Evolutionary conservation across 176 grass and related monocot species (phyloP).

Genomic region (Oryza glaberrima): DNA sequence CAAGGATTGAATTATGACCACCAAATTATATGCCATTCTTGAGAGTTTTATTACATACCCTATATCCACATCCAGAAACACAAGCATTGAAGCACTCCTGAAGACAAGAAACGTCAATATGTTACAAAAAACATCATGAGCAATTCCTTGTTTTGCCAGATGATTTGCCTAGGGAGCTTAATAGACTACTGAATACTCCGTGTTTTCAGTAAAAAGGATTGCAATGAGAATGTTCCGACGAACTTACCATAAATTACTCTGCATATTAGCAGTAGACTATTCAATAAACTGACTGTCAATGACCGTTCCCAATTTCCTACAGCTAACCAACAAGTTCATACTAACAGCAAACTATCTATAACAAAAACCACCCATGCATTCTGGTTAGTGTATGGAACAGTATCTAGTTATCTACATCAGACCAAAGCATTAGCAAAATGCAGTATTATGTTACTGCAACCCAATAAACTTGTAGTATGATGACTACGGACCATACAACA

Average conservation of each 20-base stretch:
- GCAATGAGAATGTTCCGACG: neutral
- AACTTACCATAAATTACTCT: neutral
- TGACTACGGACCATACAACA: neutral
- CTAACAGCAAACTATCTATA: neutral
- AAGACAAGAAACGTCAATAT: neutral
- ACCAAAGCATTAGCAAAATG: neutral
- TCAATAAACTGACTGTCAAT: neutral
- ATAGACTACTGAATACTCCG: neutral
- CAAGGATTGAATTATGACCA: neutral
- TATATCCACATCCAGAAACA: slow-evolving; percentile 91
- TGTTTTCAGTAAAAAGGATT: neutral
- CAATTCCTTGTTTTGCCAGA: neutral
- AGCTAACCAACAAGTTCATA: neutral
- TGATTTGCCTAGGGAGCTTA: neutral
- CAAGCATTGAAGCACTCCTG: slow-evolving; percentile 96
- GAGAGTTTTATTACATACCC: slow-evolving; percentile 47
- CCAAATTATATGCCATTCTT: neutral
- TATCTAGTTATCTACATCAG: neutral
- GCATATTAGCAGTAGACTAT: slow-evolving; percentile 5
- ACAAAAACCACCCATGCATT: neutral
- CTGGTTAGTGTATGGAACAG: neutral
- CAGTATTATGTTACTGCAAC: neutral
- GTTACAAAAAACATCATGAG: neutral
- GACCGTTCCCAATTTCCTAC: neutral
- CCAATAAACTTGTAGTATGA: neutral